Evolutionary conservation across 768 basidiomycete species (phyloP).

Genomic region (Tulasnella sp.): DNA sequence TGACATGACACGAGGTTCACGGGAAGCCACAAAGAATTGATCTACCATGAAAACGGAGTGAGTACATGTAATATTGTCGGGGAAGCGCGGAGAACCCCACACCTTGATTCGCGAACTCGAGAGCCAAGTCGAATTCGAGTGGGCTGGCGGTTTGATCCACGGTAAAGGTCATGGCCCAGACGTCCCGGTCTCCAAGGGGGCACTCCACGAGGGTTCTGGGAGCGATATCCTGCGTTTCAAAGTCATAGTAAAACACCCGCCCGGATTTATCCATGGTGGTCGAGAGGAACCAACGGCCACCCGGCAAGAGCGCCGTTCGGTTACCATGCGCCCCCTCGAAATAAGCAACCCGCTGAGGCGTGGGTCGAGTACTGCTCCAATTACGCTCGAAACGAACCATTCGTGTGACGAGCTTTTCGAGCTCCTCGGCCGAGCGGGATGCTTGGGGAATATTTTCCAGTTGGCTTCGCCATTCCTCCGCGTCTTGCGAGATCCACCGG

Average conservation of each 20-base stretch:
- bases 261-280: not conserved
- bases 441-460: not conserved
- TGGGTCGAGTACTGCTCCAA: not conserved
- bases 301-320: not conserved
- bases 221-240: not conserved
- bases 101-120: not conserved
- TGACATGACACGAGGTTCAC: too few species aligned
- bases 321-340: not conserved
- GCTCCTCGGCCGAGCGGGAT: not conserved
- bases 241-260: not conserved
- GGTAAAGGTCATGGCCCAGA: not conserved
- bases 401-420: not conserved
- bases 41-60: too few species aligned
- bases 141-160: not conserved
- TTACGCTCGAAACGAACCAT: not conserved
- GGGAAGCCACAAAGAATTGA: too few species aligned
- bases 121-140: not conserved
- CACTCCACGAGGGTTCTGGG: not conserved
- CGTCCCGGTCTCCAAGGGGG: not conserved
- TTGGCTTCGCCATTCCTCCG: not conserved
- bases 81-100: not conserved
- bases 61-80: too few species aligned
- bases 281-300: not conserved
- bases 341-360: not conserved
- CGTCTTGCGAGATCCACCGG: not conserved